A percentile compares a stretch with the other conserved stretches of the same genome.
Evolutionary conservation across 805 yeast genomes (phyloP).

Genomic region (Barnettozyma vustinii): DNA sequence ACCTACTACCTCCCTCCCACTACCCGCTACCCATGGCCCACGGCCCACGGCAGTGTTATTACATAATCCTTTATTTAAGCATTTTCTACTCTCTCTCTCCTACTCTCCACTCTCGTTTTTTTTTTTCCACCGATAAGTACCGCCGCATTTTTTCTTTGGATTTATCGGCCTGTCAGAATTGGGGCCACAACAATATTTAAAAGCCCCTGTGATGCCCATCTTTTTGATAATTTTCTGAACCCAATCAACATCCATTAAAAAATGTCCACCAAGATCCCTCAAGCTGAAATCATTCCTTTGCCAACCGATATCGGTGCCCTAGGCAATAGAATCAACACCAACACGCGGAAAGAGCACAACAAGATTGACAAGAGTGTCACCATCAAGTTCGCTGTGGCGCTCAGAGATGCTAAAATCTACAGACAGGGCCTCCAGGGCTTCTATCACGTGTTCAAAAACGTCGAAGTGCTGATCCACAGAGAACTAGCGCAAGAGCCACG

Average conservation of each 20-base stretch:
- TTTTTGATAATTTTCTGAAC: too few relatives aligned
- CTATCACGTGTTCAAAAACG: conserved; percentile 62
- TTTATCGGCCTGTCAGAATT: not conserved
- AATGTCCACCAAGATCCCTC: conserved; percentile 20
- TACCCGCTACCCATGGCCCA: too few relatives aligned
- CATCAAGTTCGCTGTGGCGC: conserved; percentile 65
- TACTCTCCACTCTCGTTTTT: too few relatives aligned
- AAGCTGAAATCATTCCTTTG: conserved; percentile 63
- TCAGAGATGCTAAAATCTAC: conserved; percentile 69
- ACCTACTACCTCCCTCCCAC: too few relatives aligned
- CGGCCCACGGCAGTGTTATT: too few relatives aligned
- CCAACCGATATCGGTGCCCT: conserved; percentile 78
- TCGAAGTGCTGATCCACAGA: conserved; percentile 45
- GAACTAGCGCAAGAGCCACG: conserved; percentile 36
- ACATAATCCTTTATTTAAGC: too few relatives aligned
- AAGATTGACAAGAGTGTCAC: conserved; percentile 64
- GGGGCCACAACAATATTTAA: not conserved
- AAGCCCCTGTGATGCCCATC: not conserved
- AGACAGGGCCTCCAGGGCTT: conserved; percentile 76
- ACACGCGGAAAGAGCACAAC: conserved; percentile 63
- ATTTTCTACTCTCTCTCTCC: too few relatives aligned
- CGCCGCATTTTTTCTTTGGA: not conserved
- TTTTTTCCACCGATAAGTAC: conserved; percentile 1
- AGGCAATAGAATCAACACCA: conserved; percentile 72
- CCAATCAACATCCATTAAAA: not conserved